Conservation (phyloP, 768 basidiomycete genomes). For the Rubroboletus satanas region DNA sequence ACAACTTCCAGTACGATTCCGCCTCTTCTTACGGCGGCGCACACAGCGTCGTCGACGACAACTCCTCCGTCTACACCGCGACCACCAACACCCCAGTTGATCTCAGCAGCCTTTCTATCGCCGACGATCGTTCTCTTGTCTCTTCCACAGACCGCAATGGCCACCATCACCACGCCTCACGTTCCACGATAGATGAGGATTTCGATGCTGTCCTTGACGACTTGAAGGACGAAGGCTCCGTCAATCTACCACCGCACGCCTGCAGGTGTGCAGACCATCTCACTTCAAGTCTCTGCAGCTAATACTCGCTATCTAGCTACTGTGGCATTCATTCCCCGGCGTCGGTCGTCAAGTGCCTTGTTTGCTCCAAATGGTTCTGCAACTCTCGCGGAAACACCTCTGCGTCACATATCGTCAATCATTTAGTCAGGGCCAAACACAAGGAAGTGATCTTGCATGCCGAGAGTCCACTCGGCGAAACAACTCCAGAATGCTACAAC, state of each 20-base stretch:
- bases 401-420: constrained; percentile 98
- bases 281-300: constrained; percentile 1
- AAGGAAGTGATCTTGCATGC: constrained; percentile 97
- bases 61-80: constrained; percentile 74
- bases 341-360: constrained; percentile 91
- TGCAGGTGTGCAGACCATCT: constrained; percentile 67
- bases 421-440: constrained; percentile 98
- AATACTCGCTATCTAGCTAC: constrained; percentile 54
- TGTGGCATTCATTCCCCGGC: constrained; percentile 98
- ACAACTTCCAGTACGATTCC: constrained; percentile 83
- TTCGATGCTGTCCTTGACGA: constrained; percentile 89
- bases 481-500: constrained; percentile 97
- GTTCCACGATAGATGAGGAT: constrained; percentile 64
- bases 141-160: constrained; percentile 38
- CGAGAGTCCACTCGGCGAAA: constrained; percentile 94
- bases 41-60: constrained; percentile 72
- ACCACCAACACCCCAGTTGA: constrained; percentile 62
- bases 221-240: constrained; percentile 71
- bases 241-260: constrained; percentile 87
- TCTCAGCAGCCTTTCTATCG: constrained; percentile 62
- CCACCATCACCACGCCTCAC: constrained; percentile 34
- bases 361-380: constrained; percentile 97
- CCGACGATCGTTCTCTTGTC: constrained; percentile 53
- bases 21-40: constrained; percentile 73
- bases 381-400: constrained; percentile 98